These are phyloP conservation scores for Cynanchum wilfordii DNA, from an alignment of 257 asterid species.

Conservation along the genomic window DNA sequence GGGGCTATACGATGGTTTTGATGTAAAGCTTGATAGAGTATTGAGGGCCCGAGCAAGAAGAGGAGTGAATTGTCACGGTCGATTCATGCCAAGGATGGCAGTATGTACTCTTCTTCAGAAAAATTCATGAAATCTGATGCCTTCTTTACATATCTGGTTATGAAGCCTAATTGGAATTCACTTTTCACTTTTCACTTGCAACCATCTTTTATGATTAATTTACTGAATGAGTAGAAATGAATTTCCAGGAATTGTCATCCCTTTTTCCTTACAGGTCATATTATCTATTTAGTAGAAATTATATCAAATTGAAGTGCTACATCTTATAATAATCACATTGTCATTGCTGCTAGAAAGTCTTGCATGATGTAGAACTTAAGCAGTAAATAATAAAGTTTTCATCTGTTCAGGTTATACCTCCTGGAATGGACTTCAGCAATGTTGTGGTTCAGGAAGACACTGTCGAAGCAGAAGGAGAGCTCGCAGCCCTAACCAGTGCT, in stretches of 20 bases:
- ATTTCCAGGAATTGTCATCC: too few species aligned
- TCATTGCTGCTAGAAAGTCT: not conserved
- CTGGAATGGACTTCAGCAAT: conserved; percentile 87
- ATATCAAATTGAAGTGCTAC: not conserved
- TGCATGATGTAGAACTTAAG: not conserved
- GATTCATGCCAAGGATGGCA: conserved; percentile 90
- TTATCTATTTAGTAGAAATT: too few species aligned
- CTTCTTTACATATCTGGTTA: not conserved
- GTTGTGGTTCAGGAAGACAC: conserved; percentile 62
- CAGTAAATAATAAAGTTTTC: not conserved
- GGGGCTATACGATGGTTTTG: conserved; percentile 87
- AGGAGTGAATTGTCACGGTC: conserved; percentile 74
- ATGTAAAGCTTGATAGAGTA: conserved; percentile 69
- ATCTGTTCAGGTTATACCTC: conserved; percentile 62
- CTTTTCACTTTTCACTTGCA: too few species aligned
- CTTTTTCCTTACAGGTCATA: too few species aligned
- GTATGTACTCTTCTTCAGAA: conserved; percentile 27
- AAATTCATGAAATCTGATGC: not conserved
- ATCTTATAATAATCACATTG: not conserved
- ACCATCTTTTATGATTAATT: too few species aligned
- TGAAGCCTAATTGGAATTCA: not conserved
- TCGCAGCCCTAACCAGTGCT: conserved; percentile 34
- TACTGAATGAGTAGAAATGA: too few species aligned
- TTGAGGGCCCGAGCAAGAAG: conserved; percentile 75
- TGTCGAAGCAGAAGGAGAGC: conserved; percentile 57